Base-by-base conservation (phyloP, 179 eudicot species). In the Sideroxylon spinosum region DNA sequence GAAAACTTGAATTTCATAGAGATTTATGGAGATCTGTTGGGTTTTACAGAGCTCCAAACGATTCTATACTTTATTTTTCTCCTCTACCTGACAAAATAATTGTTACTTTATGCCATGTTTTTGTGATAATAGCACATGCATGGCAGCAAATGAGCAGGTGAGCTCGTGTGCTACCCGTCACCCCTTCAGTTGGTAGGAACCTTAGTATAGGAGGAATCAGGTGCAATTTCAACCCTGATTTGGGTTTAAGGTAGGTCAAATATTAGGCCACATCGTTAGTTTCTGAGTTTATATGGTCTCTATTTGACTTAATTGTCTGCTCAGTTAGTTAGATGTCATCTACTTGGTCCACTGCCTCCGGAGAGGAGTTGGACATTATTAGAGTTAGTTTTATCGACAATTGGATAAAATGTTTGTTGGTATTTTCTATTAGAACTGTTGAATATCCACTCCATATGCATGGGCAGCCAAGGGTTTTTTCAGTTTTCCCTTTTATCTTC, bases 21-120 rank as follows among this genome's bases (percentile, higher is more conserved):
- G 44, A 37, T 37, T 37, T 37, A 37, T 29, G 3, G 37, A 29
- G 37, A 29, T 29, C 3, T 29, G 37, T 37, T 37, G 5, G 44
- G 44, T 37, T 37, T 37, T 37, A 37, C 5, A 37, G 44, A 37
- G 44, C 44, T 37, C 4, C 44, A 37, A 37, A 37, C 7, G 44
- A 10, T 60, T 2, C n/a, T 11, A 14, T 71, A 71, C n/a, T 9
- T 72, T 72, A 8, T 72, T 53, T 20, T 71, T 72, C 75, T 28
- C 7, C 0, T 72, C 48, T 72, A 8, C 4, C 67, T 23, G 32
- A 13, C 12, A 63, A 63, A 25, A 23, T 63, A 63, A 23, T 59
- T 63, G 29, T 29, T 53, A 28, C 60, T 50, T 29, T 20, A 20
- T 69, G 73, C 49, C 29, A 69, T 46, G 48, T 22, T 46, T 69